phyloP scores from a whole-genome alignment of 768 basidiomycete genomes.

The Phylloporus sp. region DNA sequence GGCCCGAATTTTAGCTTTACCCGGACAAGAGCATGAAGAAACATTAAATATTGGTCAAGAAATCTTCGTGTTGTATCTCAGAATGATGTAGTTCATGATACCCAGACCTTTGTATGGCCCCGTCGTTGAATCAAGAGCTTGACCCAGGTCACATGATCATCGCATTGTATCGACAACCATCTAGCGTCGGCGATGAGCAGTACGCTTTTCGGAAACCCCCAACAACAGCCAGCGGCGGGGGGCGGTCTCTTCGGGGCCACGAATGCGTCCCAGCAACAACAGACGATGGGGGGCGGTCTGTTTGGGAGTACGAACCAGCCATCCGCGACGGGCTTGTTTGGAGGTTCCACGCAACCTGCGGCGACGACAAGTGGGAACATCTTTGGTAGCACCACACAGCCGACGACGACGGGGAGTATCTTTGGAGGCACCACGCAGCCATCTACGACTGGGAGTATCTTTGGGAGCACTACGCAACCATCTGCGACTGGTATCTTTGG shows the following conservation, averaged over 20 bases:
- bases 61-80: not conserved
- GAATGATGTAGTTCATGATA: not conserved
- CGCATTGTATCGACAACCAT: not conserved
- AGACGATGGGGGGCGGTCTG: conserved; percentile 13
- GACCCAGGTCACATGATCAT: conserved; percentile 16
- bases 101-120: too few species aligned
- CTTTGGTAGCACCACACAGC: conserved; percentile 14
- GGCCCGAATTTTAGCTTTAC: conserved; percentile 13
- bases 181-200: conserved; percentile 13
- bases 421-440: conserved; percentile 9
- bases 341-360: conserved; percentile 11
- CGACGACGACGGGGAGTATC: conserved; percentile 8
- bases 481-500: conserved; percentile 14
- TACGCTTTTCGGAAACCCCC: conserved; percentile 25
- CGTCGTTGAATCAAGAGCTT: too few species aligned
- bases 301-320: conserved; percentile 17
- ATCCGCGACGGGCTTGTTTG: conserved; percentile 15
- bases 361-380: conserved; percentile 3
- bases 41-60: not conserved
- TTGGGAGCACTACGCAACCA: conserved; percentile 17
- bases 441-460: conserved; percentile 17
- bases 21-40: conserved; percentile 25
- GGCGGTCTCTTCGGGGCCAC: conserved; percentile 24
- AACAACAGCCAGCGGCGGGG: conserved; percentile 22
- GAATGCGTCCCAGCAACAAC: conserved; percentile 23